Conservation (phyloP, 1,139 yeast genomes). For the Arxiozyma slooffiae region DNA sequence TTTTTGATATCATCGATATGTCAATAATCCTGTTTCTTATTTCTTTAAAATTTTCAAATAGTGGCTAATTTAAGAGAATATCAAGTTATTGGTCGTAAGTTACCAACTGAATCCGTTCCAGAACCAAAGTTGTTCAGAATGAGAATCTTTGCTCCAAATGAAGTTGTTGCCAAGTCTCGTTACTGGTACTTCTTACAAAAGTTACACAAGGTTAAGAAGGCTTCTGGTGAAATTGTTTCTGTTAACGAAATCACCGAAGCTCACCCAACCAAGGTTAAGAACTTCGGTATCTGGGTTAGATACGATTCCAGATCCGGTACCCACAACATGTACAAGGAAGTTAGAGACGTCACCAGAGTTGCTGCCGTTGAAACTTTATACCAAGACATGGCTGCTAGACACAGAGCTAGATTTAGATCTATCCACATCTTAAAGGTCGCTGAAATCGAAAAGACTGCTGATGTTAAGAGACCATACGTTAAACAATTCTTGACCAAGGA, state of each 20-base stretch:
- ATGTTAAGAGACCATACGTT: conserved; percentile 98
- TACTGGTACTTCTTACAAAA: conserved; percentile 99
- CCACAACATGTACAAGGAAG: conserved; percentile 99
- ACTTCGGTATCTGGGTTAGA: conserved; percentile 99
- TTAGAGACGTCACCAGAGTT: conserved; percentile 98
- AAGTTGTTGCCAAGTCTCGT: conserved; percentile 99
- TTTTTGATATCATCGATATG: background rate
- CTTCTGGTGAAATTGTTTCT: conserved; percentile 97
- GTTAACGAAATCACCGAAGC: conserved; percentile 86
- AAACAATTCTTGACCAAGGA: conserved; percentile 93
- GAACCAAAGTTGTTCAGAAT: conserved; percentile 99
- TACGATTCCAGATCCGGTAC: conserved; percentile 99
- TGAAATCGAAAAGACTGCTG: conserved; percentile 94
- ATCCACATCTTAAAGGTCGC: conserved; percentile 98
- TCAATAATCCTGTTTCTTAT: background rate
- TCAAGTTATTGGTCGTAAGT: conserved; percentile 99
- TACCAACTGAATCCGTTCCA: conserved; percentile 97
- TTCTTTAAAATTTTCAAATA: conserved; percentile 12
- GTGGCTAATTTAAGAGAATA: conserved; percentile 96
- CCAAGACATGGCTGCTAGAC: conserved; percentile 99
- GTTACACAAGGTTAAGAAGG: conserved; percentile 98
- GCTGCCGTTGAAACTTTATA: conserved; percentile 98
- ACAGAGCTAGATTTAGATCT: conserved; percentile 99
- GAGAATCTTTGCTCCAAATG: conserved; percentile 99
- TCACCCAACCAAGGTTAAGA: conserved; percentile 98